Conservation (phyloP, 1,284 basidiomycete genomes). For the Naganishia sp. region DNA sequence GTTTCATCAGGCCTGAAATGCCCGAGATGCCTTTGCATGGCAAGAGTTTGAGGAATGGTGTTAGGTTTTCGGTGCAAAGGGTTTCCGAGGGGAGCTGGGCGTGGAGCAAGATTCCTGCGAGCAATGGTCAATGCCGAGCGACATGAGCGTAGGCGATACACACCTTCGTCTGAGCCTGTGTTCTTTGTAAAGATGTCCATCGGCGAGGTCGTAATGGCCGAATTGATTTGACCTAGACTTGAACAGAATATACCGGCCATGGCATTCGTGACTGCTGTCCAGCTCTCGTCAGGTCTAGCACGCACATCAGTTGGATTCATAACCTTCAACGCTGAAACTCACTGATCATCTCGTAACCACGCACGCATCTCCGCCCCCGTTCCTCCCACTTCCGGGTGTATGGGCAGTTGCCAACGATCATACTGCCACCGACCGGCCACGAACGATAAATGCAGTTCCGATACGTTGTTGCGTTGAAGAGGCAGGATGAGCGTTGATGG, state of each 20-base stretch:
- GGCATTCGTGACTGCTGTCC: constrained; percentile 82
- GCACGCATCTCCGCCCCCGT: constrained; percentile 87
- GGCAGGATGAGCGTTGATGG: constrained; percentile 84
- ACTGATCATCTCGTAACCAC: constrained; percentile 75
- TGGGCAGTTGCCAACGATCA: constrained; percentile 75
- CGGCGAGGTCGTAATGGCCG: constrained; percentile 37
- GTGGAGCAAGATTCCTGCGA: constrained; percentile 58
- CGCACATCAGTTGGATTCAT: not conserved
- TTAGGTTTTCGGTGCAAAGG: constrained; percentile 95
- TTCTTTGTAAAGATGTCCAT: constrained; percentile 34
- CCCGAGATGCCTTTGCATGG: constrained; percentile 92
- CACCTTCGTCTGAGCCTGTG: not conserved
- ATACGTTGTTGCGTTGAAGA: constrained; percentile 75
- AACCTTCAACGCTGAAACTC: constrained; percentile 41
- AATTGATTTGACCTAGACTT: constrained; percentile 65
- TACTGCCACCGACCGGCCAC: constrained; percentile 92
- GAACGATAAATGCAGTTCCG: constrained; percentile 81
- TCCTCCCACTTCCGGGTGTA: constrained; percentile 65
- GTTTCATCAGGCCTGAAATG: constrained; percentile 60
- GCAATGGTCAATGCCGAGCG: not conserved
- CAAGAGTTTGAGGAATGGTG: constrained; percentile 89
- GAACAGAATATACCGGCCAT: constrained; percentile 93
- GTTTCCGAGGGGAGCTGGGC: constrained; percentile 76
- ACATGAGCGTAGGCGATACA: not conserved
- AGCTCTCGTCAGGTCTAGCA: constrained; percentile 70